Evolutionary conservation across 2,329 filamentous ascomycete species (phyloP).

Genomic region (Hypoxylon sp.): DNA sequence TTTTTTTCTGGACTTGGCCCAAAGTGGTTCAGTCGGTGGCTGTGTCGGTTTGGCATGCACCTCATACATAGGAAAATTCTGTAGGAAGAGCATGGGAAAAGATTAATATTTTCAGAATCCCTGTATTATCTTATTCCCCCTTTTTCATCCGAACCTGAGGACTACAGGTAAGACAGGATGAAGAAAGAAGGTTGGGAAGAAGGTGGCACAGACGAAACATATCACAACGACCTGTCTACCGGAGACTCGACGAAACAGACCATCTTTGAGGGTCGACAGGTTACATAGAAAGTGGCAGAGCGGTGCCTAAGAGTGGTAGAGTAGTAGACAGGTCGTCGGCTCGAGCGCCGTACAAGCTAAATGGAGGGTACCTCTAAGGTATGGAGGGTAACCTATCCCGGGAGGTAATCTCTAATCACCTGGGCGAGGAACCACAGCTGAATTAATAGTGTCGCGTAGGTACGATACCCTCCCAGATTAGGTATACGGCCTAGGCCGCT

Average conservation of each 20-base stretch:
- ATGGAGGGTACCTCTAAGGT: neutral
- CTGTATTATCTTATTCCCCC: constrained; percentile 27
- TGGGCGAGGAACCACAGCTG: neutral
- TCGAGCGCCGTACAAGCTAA: constrained; percentile 1
- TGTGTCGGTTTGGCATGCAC: constrained; percentile 35
- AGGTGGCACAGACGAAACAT: constrained; percentile 19
- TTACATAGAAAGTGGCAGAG: neutral
- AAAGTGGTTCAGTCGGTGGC: constrained; percentile 33
- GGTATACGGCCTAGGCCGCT: no score
- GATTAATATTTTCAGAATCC: constrained; percentile 30
- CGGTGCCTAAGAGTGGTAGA: no score
- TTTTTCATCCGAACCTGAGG: constrained; percentile 4
- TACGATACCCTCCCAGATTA: no score
- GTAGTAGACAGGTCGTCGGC: neutral
- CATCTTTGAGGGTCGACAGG: neutral
- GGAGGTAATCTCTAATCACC: neutral
- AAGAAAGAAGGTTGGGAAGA: constrained; percentile 2
- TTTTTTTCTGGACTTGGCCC: constrained; percentile 8
- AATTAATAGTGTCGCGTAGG: no score
- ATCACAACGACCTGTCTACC: neutral
- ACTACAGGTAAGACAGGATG: constrained; percentile 3
- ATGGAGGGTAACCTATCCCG: no score
- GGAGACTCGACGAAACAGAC: neutral
- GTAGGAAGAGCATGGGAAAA: constrained; percentile 7
- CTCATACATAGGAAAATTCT: constrained; percentile 3